These are phyloP conservation scores for Talaromyces sp. DNA, from an alignment of 2,329 filamentous ascomycete species.

Conservation along the genomic window DNA sequence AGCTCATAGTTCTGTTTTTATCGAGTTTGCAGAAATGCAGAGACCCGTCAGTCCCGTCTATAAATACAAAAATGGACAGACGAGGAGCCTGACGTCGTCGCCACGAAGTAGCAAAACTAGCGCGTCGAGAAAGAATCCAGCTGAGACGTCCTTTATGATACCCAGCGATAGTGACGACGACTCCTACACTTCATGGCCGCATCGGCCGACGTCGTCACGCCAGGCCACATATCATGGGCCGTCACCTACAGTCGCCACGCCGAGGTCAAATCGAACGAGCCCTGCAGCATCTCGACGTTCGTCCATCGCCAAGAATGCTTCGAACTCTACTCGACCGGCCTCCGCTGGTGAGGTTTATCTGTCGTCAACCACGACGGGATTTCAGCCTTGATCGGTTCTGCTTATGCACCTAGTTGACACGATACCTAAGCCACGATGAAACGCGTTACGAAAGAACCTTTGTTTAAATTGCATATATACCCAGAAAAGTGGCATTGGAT, in stretches of 20 bases:
- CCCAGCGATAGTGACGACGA: constrained; percentile 18
- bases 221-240: constrained; percentile 2
- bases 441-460: background rate
- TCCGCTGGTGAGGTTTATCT: constrained; percentile 1
- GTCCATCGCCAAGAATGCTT: constrained; percentile 12
- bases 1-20: constrained; percentile 22
- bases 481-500: background rate
- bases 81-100: background rate
- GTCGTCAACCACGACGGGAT: background rate
- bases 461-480: background rate
- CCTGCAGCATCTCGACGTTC: constrained; percentile 17
- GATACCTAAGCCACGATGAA: background rate
- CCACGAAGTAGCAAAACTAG: background rate
- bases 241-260: background rate
- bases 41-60: constrained; percentile 12
- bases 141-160: constrained; percentile 1
- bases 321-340: background rate
- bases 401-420: background rate
- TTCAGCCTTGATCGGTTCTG: background rate
- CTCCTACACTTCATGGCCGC: background rate
- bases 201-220: background rate
- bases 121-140: background rate
- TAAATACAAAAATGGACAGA: background rate
- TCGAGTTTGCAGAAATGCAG: constrained; percentile 16
- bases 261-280: constrained; percentile 10